A percentile compares a stretch with the other conserved stretches of the same genome.
These are phyloP conservation scores for Yamadazyma trypodendri DNA, from an alignment of 1,139 yeast genomes.

Conservation along the genomic window DNA sequence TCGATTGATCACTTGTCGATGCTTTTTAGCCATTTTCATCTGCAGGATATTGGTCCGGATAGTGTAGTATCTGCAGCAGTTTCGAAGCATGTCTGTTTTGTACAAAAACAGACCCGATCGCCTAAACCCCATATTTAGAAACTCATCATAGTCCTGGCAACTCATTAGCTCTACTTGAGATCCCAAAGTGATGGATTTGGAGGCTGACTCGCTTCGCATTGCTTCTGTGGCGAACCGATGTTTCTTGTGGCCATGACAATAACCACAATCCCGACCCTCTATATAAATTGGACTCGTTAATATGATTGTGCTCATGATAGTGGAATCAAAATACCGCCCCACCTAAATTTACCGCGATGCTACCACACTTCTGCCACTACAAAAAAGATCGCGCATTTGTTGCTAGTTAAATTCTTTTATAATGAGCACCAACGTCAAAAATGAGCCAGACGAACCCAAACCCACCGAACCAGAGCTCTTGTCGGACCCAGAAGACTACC, in stretches of 20 bases:
- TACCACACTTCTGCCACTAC: too few relatives aligned
- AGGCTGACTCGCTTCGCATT: conserved; percentile 18
- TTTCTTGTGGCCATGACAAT: conserved; percentile 54
- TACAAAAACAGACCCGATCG: conserved; percentile 76
- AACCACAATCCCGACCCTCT: conserved; percentile 54
- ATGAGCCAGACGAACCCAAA: conserved; percentile 15
- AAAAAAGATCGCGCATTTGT: background rate
- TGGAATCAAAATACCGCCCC: background rate
- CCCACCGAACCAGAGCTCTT: conserved; percentile 31
- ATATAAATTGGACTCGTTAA: conserved; percentile 22
- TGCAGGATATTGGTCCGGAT: conserved; percentile 57
- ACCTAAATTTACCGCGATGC: too few relatives aligned
- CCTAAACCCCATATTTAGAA: conserved; percentile 74
- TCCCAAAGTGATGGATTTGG: conserved; percentile 45
- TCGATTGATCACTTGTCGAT: conserved; percentile 62
- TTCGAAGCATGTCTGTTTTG: conserved; percentile 67
- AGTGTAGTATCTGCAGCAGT: conserved; percentile 83
- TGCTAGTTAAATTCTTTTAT: background rate
- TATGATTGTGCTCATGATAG: conserved; percentile 1
- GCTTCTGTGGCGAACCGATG: conserved; percentile 37
- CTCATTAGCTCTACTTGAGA: conserved; percentile 47
- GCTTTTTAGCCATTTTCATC: conserved; percentile 60
- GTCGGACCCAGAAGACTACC: conserved; percentile 49
- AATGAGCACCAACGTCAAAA: conserved; percentile 9
- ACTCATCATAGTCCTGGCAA: conserved; percentile 53